Evolutionary conservation across 2,329 filamentous ascomycete genomes (phyloP), one percentile per base, ranked within the genome.

Genomic region (Rachicladosporium sp.): DNA sequence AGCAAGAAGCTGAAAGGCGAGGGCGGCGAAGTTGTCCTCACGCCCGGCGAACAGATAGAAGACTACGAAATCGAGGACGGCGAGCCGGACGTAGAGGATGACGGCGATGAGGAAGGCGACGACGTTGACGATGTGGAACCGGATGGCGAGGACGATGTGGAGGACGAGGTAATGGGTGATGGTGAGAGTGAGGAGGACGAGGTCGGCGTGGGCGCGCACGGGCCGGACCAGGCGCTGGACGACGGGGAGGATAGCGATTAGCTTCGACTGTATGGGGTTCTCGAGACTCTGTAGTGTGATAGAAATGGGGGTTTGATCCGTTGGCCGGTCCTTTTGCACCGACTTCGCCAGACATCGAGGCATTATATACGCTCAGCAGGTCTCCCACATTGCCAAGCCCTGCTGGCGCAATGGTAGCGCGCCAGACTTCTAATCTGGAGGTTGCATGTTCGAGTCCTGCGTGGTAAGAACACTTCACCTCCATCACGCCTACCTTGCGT

Each of bases 191-290:
- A 75, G 78, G 45, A 76, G 67, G 55, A 67, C 67, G 62, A 79
- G 72, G 2, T 75, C 72, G 1, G 72, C 68, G 31, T 77, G 78
- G 53, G 80, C 75, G 65, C 64, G 73, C 54, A 78, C 66, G 33
- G 69, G 67, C 46, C 76, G 29, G 57, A 59, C 33, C 56, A 58
- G 38, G 57, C 57, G 31, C 47, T 59, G 21, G 57, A 59, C 37
- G 55, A 58, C 11, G 39, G 39, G 11, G 37, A 41, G 21, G 39
- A 41, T 34, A 41, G 39, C 7, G 39, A 41, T 31, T 41, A 41
- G 33, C 27, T 12, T 31, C 8, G 29, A 19, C 29, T 6, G 19
- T 10, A 10, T 10, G 10, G 12, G 11, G n/a, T 37, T 31, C 15
- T 19, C 5, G 15, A 19, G 5, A 19, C 15, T 19, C 15, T 19